Evolutionary conservation across 768 basidiomycete species (phyloP).

Genomic region (Lactarius sp.): DNA sequence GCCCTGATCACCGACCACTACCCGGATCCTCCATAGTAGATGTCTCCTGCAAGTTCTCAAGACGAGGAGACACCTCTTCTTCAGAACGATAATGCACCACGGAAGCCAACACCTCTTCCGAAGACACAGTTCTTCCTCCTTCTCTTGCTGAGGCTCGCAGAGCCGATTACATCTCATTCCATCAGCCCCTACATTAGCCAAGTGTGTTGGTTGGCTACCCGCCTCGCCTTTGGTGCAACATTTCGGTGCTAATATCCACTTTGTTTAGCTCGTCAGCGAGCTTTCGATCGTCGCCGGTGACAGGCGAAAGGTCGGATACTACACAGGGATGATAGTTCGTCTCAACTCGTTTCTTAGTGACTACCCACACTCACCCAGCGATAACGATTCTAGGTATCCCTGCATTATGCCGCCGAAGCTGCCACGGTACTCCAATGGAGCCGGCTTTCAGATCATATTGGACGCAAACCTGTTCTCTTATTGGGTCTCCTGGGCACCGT

Average conservation of each 20-base stretch:
- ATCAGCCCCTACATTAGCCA: constrained; percentile 52
- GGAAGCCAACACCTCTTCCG: constrained; percentile 41
- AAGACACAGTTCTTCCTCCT: constrained; percentile 42
- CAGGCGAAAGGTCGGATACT: constrained; percentile 43
- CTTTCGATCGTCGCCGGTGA: constrained; percentile 41
- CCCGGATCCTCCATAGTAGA: background rate
- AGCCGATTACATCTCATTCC: constrained; percentile 44
- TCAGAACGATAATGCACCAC: background rate
- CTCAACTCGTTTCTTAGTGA: background rate
- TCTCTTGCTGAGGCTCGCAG: constrained; percentile 42
- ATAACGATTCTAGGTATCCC: constrained; percentile 36
- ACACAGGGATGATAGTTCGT: constrained; percentile 46
- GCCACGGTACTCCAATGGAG: constrained; percentile 47
- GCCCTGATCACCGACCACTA: background rate
- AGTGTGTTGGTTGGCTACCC: constrained; percentile 28
- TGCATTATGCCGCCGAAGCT: constrained; percentile 45
- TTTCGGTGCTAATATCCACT: background rate
- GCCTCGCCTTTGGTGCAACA: too few relatives aligned
- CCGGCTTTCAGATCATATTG: constrained; percentile 43
- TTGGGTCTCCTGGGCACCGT: constrained; percentile 34
- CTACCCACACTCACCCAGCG: background rate
- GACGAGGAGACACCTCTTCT: constrained; percentile 19
- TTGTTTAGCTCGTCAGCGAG: constrained; percentile 40
- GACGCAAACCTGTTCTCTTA: constrained; percentile 47
- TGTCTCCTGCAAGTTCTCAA: background rate